phyloP scores from a whole-genome alignment of 495 filamentous ascomycete species.

The Cryomyces antarcticus region DNA sequence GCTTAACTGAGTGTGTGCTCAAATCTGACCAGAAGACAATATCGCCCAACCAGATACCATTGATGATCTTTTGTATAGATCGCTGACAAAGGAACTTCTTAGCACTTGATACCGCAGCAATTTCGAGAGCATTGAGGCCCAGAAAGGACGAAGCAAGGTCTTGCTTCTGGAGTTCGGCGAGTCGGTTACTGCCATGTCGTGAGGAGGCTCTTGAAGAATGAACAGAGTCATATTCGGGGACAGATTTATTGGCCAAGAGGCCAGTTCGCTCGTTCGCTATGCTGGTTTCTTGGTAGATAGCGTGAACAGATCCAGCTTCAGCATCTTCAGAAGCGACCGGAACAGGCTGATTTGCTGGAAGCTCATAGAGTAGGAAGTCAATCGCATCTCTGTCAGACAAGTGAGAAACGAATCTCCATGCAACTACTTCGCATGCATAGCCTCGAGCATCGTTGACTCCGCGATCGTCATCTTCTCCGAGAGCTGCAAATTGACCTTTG shows the following conservation, averaged over 20 bases:
- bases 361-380: slow-evolving; percentile 65
- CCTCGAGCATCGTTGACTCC: slow-evolving; percentile 58
- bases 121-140: slow-evolving; percentile 72
- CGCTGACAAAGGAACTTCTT: slow-evolving; percentile 79
- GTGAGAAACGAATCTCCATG: slow-evolving; percentile 69
- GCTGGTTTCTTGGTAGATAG: background rate
- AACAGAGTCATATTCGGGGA: background rate
- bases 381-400: slow-evolving; percentile 64
- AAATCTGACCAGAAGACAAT: slow-evolving; percentile 85
- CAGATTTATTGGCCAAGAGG: slow-evolving; percentile 1
- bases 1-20: slow-evolving; percentile 55
- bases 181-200: slow-evolving; percentile 1
- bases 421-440: slow-evolving; percentile 75
- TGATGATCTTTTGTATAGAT: slow-evolving; percentile 70
- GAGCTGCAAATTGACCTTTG: slow-evolving; percentile 41
- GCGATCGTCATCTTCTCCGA: slow-evolving; percentile 35
- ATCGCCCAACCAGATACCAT: slow-evolving; percentile 70
- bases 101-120: slow-evolving; percentile 71
- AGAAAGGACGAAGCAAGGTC: slow-evolving; percentile 43
- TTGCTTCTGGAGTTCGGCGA: slow-evolving; percentile 19
- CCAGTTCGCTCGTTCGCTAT: slow-evolving; percentile 4
- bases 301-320: background rate
- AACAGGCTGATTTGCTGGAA: slow-evolving; percentile 23
- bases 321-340: background rate
- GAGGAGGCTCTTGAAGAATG: too few species aligned